Evolutionary conservation across 1,284 basidiomycete species (phyloP).

Genomic region (Ganoderma resinaceum): DNA sequence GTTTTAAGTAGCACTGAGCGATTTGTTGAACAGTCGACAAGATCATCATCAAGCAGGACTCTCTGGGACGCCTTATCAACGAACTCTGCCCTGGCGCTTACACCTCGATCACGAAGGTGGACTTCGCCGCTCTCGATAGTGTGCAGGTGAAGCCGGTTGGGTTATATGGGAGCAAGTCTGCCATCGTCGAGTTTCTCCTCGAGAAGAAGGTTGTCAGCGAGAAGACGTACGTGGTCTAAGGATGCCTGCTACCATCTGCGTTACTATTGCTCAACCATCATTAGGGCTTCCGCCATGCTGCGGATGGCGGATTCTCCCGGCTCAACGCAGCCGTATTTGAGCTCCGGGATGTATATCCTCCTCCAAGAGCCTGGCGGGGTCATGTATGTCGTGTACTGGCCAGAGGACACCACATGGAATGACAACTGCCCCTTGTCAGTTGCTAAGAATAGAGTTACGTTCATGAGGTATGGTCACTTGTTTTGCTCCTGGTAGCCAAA

Average conservation of each 20-base stretch:
- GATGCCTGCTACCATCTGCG: neutral
- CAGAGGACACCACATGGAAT: constrained; percentile 65
- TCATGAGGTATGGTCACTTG: constrained; percentile 64
- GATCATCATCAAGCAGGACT: constrained; percentile 60
- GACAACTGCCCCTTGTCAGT: constrained; percentile 54
- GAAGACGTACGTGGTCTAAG: constrained; percentile 40
- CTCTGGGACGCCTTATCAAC: constrained; percentile 53
- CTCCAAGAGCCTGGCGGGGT: constrained; percentile 21
- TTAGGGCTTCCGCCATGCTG: constrained; percentile 3
- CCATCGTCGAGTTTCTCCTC: constrained; percentile 54
- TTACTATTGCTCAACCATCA: no score
- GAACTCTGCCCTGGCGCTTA: constrained; percentile 55
- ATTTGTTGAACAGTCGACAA: constrained; percentile 54
- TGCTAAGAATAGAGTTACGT: constrained; percentile 60
- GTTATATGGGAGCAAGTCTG: constrained; percentile 59
- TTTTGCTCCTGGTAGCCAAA: no score
- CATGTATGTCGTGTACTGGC: constrained; percentile 65
- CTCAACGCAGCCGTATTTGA: constrained; percentile 42
- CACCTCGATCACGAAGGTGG: constrained; percentile 55
- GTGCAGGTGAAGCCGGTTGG: constrained; percentile 56
- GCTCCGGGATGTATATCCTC: constrained; percentile 58
- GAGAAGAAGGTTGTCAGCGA: constrained; percentile 45
- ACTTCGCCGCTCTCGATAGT: constrained; percentile 56
- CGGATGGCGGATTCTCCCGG: neutral
- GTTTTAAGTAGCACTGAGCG: no score